phyloP scores from a whole-genome alignment of 768 basidiomycete species.

The Hemileccinum impolitum region DNA sequence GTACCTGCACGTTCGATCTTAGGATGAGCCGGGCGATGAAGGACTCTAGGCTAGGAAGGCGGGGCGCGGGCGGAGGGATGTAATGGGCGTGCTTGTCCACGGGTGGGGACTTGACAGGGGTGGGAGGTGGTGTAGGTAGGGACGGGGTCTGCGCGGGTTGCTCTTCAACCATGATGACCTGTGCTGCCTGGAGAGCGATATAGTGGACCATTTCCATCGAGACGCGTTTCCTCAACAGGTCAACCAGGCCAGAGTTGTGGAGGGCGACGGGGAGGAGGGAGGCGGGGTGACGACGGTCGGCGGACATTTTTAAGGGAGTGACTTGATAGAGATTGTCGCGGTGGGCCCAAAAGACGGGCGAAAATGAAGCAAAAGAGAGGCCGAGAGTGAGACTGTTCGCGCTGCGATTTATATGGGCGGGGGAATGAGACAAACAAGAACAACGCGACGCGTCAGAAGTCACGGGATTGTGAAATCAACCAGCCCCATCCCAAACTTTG shows the following conservation, averaged over 20 bases:
- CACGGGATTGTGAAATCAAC: constrained; percentile 29
- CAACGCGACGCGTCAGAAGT: constrained; percentile 22
- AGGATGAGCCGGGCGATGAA: constrained; percentile 83
- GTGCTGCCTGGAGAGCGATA: constrained; percentile 74
- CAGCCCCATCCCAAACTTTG: neutral
- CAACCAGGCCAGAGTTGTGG: constrained; percentile 80
- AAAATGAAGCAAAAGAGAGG: constrained; percentile 19
- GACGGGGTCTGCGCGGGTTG: constrained; percentile 29
- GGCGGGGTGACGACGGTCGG: constrained; percentile 58
- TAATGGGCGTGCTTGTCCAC: constrained; percentile 32
- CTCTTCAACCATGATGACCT: constrained; percentile 70
- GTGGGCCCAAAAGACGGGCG: neutral
- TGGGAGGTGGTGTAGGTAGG: constrained; percentile 65
- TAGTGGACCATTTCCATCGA: constrained; percentile 83
- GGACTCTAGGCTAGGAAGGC: constrained; percentile 66
- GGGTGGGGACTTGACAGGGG: constrained; percentile 48
- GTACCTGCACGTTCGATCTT: constrained; percentile 83
- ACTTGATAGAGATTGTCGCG: constrained; percentile 31
- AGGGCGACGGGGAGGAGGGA: constrained; percentile 74
- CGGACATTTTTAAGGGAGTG: constrained; percentile 36
- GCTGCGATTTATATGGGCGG: constrained; percentile 8
- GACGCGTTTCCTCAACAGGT: constrained; percentile 74
- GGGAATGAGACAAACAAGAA: no score
- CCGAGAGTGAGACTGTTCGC: neutral
- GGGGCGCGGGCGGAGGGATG: constrained; percentile 17